Evolutionary conservation across 2,329 filamentous ascomycete genomes (phyloP).

Genomic region (Botrytis byssoidea): DNA sequence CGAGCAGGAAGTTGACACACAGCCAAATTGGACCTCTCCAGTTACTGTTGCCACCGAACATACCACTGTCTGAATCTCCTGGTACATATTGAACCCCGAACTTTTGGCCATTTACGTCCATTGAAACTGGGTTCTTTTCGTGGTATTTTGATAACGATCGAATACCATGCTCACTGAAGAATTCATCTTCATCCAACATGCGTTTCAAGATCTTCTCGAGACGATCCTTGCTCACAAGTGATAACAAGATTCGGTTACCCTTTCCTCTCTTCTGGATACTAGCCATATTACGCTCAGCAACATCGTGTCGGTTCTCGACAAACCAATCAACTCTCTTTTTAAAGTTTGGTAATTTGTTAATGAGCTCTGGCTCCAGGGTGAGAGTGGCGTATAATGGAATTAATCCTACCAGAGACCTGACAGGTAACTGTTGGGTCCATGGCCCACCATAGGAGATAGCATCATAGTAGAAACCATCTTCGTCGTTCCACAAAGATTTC

Average conservation of each 20-base stretch:
- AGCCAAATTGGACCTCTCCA: constrained; percentile 97
- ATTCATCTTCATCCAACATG: constrained; percentile 94
- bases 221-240: constrained; percentile 91
- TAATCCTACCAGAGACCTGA: constrained; percentile 86
- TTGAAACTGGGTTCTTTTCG: constrained; percentile 84
- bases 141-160: constrained; percentile 90
- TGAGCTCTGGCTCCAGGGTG: constrained; percentile 88
- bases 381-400: constrained; percentile 92
- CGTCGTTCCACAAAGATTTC: constrained; percentile 90
- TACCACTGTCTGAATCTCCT: constrained; percentile 91
- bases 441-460: constrained; percentile 95
- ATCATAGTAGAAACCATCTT: constrained; percentile 98
- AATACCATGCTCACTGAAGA: constrained; percentile 86
- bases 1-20: constrained; percentile 90
- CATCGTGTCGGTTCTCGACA: constrained; percentile 78
- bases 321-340: constrained; percentile 95
- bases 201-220: constrained; percentile 82
- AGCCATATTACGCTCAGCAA: constrained; percentile 91
- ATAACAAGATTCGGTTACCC: constrained; percentile 80
- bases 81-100: constrained; percentile 89
- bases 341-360: constrained; percentile 88
- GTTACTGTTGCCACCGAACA: constrained; percentile 97
- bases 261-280: constrained; percentile 90
- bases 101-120: constrained; percentile 90
- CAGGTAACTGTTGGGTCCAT: constrained; percentile 88